A percentile compares a stretch with the other conserved stretches of the same genome.
Conservation (phyloP, 1,284 basidiomycete genomes). For the Sporisorium scitamineum region DNA sequence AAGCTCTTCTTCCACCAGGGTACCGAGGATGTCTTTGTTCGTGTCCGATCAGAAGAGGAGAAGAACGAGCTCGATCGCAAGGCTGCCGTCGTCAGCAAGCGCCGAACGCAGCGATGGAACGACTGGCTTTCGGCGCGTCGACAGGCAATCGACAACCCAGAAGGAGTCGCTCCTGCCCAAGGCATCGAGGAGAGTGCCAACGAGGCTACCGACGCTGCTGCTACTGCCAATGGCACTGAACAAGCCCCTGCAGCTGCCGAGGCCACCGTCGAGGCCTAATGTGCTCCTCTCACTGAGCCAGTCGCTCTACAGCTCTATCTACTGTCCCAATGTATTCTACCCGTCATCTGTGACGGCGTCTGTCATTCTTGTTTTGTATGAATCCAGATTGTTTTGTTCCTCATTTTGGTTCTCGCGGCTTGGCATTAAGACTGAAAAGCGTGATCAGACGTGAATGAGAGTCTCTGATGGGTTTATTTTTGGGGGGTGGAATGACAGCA, state of each 20-base stretch:
- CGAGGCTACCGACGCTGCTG: slow-evolving; percentile 8
- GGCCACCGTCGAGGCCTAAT: slow-evolving; percentile 13
- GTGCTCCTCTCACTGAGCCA: neutral
- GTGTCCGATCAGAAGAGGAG: slow-evolving; percentile 46
- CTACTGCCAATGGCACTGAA: slow-evolving; percentile 21
- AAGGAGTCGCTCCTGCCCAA: slow-evolving; percentile 10
- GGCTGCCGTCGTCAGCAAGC: slow-evolving; percentile 29
- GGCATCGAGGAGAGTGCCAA: slow-evolving; percentile 10
- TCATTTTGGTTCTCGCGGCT: neutral
- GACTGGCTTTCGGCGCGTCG: slow-evolving; percentile 56
- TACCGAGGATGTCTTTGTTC: slow-evolving; percentile 70
- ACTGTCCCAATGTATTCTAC: slow-evolving; percentile 13
- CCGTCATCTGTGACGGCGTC: neutral
- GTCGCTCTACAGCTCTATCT: neutral
- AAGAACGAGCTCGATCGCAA: slow-evolving; percentile 33
- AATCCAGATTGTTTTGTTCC: slow-evolving; percentile 7
- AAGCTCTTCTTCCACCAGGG: slow-evolving; percentile 70
- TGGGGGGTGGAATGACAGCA: slow-evolving; percentile 13
- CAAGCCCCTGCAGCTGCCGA: slow-evolving; percentile 16
- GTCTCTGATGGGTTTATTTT: slow-evolving; percentile 29
- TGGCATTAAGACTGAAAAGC: slow-evolving; percentile 7
- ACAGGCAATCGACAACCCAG: slow-evolving; percentile 49
- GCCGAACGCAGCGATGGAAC: slow-evolving; percentile 45
- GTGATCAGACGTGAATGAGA: neutral
- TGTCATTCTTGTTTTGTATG: slow-evolving; percentile 2